Evolutionary conservation across 1,284 basidiomycete genomes (phyloP), one percentile per base, ranked within the genome.

Genomic region (Cryptococcus jaspeensis): DNA sequence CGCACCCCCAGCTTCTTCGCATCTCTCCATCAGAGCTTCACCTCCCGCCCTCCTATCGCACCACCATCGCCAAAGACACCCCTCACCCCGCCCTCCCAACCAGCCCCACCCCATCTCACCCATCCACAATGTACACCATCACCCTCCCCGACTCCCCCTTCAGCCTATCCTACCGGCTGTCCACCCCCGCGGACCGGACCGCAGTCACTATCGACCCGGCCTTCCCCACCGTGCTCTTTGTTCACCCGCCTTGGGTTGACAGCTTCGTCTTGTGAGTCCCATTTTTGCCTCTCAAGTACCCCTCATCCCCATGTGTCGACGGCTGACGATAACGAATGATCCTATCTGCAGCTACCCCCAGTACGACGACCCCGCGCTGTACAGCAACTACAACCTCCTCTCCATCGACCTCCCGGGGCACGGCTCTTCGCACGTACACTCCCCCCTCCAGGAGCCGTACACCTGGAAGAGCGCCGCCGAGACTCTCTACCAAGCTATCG

Each of bases 261-360:
- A 50, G 56, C 13, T 64, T 59, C 48, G 52, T 59, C 50, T 60
- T 56, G 62, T 61, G 36, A 59, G 62, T 59, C 6, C 11, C 23
- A n/a, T 18, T 16, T 45, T 11, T 11, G 11, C 20, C 22, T n/a
- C 3, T n/a, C n/a, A n/a, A n/a, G n/a, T n/a, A n/a, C n/a, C n/a
- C n/a, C n/a, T 48, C 25, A 37, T 42, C 22, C 3, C 40, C 38
- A n/a, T 3, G 22, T 42, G n/a, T n/a, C n/a, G n/a, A n/a, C n/a
- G 50, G 25, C 50, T 36, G 37, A 43, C 40, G 42, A 41, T 13
- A n/a, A n/a, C n/a, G n/a, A n/a, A n/a, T n/a, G n/a, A n/a, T n/a
- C n/a, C n/a, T 15, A 23, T 20, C 9, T 32, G n/a, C 44, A 70
- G 67, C 52, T 70, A 70, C 52, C 67, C 67, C 0, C 67, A 70